Evolutionary conservation across 495 filamentous ascomycete species (phyloP).

Genomic region (Pyrenopolyporus hunteri): DNA sequence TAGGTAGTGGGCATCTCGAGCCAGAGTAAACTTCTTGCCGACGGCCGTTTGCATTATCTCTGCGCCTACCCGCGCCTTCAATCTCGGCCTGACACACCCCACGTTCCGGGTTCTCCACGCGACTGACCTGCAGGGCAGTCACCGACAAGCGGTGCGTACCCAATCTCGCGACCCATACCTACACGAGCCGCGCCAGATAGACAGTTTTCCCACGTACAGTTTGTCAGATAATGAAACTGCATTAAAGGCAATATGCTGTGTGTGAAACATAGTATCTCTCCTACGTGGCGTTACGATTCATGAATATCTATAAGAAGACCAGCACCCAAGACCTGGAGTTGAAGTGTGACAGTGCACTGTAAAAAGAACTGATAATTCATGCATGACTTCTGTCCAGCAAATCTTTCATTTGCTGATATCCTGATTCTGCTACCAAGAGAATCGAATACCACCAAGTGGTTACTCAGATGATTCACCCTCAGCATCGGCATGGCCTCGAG

Average conservation of each 20-base stretch:
- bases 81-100: constrained; percentile 21
- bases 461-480: constrained; percentile 33
- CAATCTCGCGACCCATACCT: constrained; percentile 6
- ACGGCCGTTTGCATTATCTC: constrained; percentile 35
- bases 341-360: too few relatives aligned
- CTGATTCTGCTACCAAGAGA: constrained; percentile 33
- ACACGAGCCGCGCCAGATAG: constrained; percentile 6
- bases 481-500: constrained; percentile 34
- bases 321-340: too few relatives aligned
- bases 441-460: constrained; percentile 37
- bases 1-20: too few relatives aligned
- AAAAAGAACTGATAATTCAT: too few relatives aligned
- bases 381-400: too few relatives aligned
- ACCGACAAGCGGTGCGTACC: constrained; percentile 17
- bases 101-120: constrained; percentile 23
- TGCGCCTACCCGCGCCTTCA: constrained; percentile 15
- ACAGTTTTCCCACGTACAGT: too few relatives aligned
- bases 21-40: constrained; percentile 2
- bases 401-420: neutral
- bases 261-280: too few relatives aligned
- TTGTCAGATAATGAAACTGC: too few relatives aligned
- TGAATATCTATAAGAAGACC: too few relatives aligned
- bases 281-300: too few relatives aligned
- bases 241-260: too few relatives aligned
- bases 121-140: constrained; percentile 20